Base-by-base conservation (phyloP, 2,329 filamentous ascomycete genomes). In the Fusarium sp. region DNA sequence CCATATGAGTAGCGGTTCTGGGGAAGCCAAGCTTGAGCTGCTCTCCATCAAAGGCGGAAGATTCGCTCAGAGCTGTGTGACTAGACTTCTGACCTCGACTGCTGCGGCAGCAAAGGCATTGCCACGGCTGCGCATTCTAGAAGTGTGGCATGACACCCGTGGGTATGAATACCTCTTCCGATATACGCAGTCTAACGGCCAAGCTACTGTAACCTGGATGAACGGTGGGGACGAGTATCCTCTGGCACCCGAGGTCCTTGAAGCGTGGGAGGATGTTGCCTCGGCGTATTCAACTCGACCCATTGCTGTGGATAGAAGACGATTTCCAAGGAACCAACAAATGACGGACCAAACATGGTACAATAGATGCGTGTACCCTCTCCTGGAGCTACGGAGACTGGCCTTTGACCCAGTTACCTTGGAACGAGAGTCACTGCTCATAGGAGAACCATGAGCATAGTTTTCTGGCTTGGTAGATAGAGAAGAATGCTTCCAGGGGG, bases 161-260 rank as follows among this genome's bases (percentile, higher is more conserved):
- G 31, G 39, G 6, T 43, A 9, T 41, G 16, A 33, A 2, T 63
- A 59, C 64, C 3, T 67, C 20, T 69, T 69, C 33, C 67, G 57
- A 43, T 69, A 67, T 37, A 35, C 48, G 14, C n/a, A 41, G 3
- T 48, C 31, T 29, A 14, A 41, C n/a, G 2, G 7, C 1, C 20
- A 43, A 54, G 67, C 58, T 24, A 67, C 67, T 14, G 59, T 67
- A 39, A 59, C 39, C 10, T 66, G 67, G 64, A 48, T 52, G 43
- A 35, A 41, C 14, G 5, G 43, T 11, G 54, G 31, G 14, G 13
- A 6, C 8, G 7, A 24, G 3, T 31, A 27, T 11, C 11, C 14
- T 7, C 6, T 56, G 18, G 9, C 8, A 8, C 3, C 27, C 1
- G 14, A 4, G 5, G 33, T 22, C 10, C 18, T 43, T 27, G 5